Base-by-base conservation (phyloP, 2,329 filamentous ascomycete genomes). In the Beauveria rudraprayagi region DNA sequence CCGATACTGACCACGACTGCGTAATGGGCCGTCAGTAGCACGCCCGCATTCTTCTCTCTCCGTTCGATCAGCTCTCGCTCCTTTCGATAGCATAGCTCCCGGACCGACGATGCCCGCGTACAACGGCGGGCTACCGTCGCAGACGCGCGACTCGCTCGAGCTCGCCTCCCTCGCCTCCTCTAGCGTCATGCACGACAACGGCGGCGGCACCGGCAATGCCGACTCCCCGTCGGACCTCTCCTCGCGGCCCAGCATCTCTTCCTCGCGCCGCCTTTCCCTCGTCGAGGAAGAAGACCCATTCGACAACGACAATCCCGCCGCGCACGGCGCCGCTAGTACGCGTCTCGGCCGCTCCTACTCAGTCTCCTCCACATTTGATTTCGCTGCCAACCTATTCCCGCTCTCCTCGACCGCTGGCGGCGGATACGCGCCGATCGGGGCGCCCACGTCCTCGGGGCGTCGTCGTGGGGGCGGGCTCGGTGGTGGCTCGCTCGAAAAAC, bases 121-220 rank as follows among this genome's bases (percentile, higher is more conserved):
- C 51, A 61, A 55, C 10, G 51, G 58, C 58, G 75, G 72, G 67
- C 73, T 77, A 61, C 76, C 77, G 65, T 72, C 76, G 65, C 75
- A 77, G 65, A 74, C 85, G 64, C 90, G 94, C 77, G 94, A 99
- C 81, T 97, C 93, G 52, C 86, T 99, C 70, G 94, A 99, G 79
- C 88, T 99, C 62, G 94, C 92, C 63, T 97, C 92, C 58, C 86
- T 99, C 65, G 94, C 93, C 63, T 96, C 91, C 64, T 92, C 89
- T 43, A 91, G 89, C 67, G 70, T 75, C 48, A 59, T 67, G 58
- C 69, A 74, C 61, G 83, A 83, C 54, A 82, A 82, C 64, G 84
- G 82, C 19, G 81, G 53, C 53, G 41, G 34, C 30, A 44, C 9
- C 44, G 81, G 22, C 11, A 30, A n/a, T 28, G 24, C 24, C 37